Evolutionary conservation across 2,329 filamentous ascomycete genomes (phyloP).

Genomic region (Hypoxylon rubiginosum): DNA sequence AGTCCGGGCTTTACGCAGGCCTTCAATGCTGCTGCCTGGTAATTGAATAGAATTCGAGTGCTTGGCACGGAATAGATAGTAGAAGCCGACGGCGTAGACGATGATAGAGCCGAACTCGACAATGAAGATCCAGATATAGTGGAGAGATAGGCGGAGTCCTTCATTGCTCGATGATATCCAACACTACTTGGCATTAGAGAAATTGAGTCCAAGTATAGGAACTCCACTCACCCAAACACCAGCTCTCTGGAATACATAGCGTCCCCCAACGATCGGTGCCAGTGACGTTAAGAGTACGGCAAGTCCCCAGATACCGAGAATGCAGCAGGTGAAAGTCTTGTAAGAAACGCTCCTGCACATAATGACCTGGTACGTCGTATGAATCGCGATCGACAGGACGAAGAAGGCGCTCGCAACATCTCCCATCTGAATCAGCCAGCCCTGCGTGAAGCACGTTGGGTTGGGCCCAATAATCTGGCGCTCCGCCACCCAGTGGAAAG

Average conservation of each 20-base stretch:
- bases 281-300: constrained; percentile 60
- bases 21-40: constrained; percentile 37
- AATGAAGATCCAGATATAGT: constrained; percentile 69
- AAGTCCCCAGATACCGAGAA: constrained; percentile 59
- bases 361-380: constrained; percentile 67
- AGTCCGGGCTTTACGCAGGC: constrained; percentile 56
- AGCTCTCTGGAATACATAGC: constrained; percentile 62
- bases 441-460: constrained; percentile 65
- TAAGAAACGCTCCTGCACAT: constrained; percentile 58
- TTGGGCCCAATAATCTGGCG: constrained; percentile 61
- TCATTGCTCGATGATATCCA: constrained; percentile 64
- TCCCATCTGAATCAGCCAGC: constrained; percentile 67
- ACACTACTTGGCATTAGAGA: constrained; percentile 55
- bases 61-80: constrained; percentile 46
- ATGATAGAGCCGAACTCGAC: constrained; percentile 65
- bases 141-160: constrained; percentile 62
- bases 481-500: constrained; percentile 63
- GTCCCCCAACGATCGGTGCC: constrained; percentile 58
- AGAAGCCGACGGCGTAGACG: constrained; percentile 60
- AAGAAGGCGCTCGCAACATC: constrained; percentile 67
- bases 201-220: neutral
- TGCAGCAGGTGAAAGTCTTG: constrained; percentile 54
- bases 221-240: constrained; percentile 62
- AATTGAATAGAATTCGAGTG: constrained; percentile 29
- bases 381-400: constrained; percentile 66